Conservation (phyloP, 2,329 filamentous ascomycete genomes). For the Xylariales sp. region DNA sequence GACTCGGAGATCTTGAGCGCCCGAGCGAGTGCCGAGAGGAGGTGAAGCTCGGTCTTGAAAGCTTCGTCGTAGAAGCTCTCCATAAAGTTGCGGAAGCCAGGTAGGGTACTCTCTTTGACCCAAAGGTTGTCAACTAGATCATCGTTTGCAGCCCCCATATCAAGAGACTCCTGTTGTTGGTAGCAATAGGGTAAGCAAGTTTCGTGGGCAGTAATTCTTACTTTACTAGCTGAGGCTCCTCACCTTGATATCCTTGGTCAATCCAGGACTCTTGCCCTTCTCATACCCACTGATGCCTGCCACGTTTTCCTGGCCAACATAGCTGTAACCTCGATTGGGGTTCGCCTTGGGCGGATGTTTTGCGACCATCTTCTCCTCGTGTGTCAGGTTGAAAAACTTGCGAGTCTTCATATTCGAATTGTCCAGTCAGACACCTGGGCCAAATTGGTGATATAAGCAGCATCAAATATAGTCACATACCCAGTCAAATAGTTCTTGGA, state of each 20-base stretch:
- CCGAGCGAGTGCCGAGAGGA: neutral
- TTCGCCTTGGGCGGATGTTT: slow-evolving; percentile 1
- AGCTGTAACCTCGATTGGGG: slow-evolving; percentile 1
- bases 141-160: neutral
- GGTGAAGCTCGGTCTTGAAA: slow-evolving; percentile 1
- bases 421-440: neutral
- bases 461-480: neutral
- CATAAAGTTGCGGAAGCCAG: slow-evolving; percentile 1
- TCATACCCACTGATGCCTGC: neutral
- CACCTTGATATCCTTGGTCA: slow-evolving; percentile 2
- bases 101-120: neutral
- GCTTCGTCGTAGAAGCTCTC: slow-evolving; percentile 1
- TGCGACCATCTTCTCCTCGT: slow-evolving; percentile 1
- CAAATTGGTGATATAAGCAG: neutral
- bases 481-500: neutral
- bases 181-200: too few species aligned
- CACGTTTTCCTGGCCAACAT: slow-evolving; percentile 2
- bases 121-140: neutral
- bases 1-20: neutral
- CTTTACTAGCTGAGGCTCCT: too few species aligned
- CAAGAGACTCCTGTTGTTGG: neutral
- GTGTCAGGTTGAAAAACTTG: slow-evolving; percentile 1
- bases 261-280: slow-evolving; percentile 1
- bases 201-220: too few species aligned
- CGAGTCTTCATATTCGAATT: neutral